Conservation (phyloP, 371 early-diverging fungal species). For the Apophysomyces trapeziformis region DNA sequence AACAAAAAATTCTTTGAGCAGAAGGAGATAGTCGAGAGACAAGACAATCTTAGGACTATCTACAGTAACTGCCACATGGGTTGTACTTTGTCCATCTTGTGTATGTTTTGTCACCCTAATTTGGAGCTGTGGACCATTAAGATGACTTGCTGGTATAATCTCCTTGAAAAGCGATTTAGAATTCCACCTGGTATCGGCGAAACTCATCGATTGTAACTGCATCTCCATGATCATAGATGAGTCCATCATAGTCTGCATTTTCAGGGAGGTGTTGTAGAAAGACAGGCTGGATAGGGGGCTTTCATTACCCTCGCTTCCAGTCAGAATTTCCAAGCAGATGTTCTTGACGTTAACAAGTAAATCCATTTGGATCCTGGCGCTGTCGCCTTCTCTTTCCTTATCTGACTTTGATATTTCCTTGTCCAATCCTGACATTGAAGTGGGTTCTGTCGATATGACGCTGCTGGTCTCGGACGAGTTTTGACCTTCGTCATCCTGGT, state of each 20-base stretch:
- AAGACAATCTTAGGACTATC: conserved; percentile 84
- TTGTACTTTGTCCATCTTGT: conserved; percentile 29
- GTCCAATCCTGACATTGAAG: not conserved
- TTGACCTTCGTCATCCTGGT: conserved; percentile 14
- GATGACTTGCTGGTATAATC: conserved; percentile 71
- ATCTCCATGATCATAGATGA: conserved; percentile 76
- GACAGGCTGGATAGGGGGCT: conserved; percentile 56
- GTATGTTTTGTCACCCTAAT: conserved; percentile 39
- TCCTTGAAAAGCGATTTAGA: conserved; percentile 82
- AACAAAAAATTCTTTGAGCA: conserved; percentile 73
- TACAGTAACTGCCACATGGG: conserved; percentile 69
- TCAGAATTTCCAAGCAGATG: conserved; percentile 54
- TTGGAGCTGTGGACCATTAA: conserved; percentile 75
- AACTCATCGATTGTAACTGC: conserved; percentile 70
- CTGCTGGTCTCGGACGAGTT: not conserved
- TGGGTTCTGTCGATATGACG: not conserved
- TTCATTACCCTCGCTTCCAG: conserved; percentile 52
- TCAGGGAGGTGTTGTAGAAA: conserved; percentile 59
- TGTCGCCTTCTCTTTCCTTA: conserved; percentile 12
- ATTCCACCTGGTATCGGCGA: conserved; percentile 79
- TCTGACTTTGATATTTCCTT: not conserved
- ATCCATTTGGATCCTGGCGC: conserved; percentile 20
- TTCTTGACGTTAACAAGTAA: conserved; percentile 29
- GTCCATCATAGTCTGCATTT: conserved; percentile 67
- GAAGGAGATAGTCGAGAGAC: conserved; percentile 82